Evolutionary conservation across 1,284 basidiomycete genomes (phyloP), one percentile per base, ranked within the genome.

Genomic region (Schizophyllum amplum): DNA sequence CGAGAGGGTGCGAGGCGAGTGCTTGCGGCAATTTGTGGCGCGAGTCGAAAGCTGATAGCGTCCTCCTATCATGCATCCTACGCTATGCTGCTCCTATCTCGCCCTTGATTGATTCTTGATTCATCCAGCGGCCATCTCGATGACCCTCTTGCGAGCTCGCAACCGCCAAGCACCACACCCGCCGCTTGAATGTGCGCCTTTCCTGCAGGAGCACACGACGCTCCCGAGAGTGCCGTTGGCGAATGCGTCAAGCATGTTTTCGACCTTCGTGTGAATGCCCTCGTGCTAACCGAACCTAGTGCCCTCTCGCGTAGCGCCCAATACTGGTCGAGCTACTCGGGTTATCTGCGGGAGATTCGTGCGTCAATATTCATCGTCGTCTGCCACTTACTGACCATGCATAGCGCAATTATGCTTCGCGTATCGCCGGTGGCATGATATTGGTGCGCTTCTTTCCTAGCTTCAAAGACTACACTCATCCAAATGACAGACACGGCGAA

Each of bases 251-350:
- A 82, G 84, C 83, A 63, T 57, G 75, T 58, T 21, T n/a, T 56
- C 48, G 42, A 58, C 53, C 50, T 56, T 55, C 17, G 5, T 53
- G 53, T 23, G 15, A 11, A 17, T 5, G 20, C 13, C 22, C 17
- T 49, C 7, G 42, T 26, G 54, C 55, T 55, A 51, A 48, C 55
- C 57, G 22, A 27, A 46, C 17, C 24, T 61, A 90, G 87, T 58
- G 86, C 88, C 13, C 69, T 90, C 24, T 83, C 87, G 15, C 74
- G 87, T 55, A 90, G 88, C 65, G 80, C 87, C 6, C 87, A 90
- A 64, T 85, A 84, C 64, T 90, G 88, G 87, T 87, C 88, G 6
- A 89, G 86, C 61, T 90, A 89, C 67, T 90, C 87, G 4, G 87
- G 88, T 0, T 89, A 90, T 68, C 75, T 90, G 54, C 80, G 87